Evolutionary conservation across 495 filamentous ascomycete genomes (phyloP), one percentile per base, ranked within the genome.

Genomic region (Podospora bellae-mahoneyi): DNA sequence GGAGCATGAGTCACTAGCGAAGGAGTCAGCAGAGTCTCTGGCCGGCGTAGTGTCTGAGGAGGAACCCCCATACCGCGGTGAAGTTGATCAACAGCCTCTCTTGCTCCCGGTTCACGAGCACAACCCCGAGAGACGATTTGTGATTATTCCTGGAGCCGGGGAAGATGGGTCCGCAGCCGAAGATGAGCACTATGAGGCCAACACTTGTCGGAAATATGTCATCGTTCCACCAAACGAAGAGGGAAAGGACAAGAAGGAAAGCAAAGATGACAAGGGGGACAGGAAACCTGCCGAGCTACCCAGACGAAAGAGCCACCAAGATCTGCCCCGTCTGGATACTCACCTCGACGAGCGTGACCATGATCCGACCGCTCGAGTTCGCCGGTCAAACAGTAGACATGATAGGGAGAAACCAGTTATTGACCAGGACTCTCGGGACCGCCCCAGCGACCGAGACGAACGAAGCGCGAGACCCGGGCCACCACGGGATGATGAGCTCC

Each of bases 101-200:
- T 23, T 84, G 1, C 60, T 81, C 7, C 74, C 74, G 3, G 76
- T 83, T 2, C 74, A 77, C 69, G 78, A 83, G 30, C 64, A 78
- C 62, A 84, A 84, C 62, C 77, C 81, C 10, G 82, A 84, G 75
- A 77, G 82, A 28, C 76, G 82, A 23, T 84, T 84, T 34, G 76
- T 84, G 0, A 60, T 82, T 57, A 69, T 84, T 4, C 70, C 78
- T 23, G 77, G 77, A 59, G 66, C 74, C 20, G 71, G 66, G 30
- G 57, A 18, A 28, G 68, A 77, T 18, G 69, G 68, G 30, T 70
- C 67, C 3, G 65, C 60, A 19, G 68, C 69, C 64, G 48, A 67
- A 16, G 74, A 72, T 30, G 64, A 74, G 5, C 72, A 73, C 13
- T 82, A 81, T 48, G 76, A 82, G 26, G 79, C 78, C 15, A 81